Base-by-base conservation (phyloP, 192 early-diverging fungal genomes). In the Lobosporangium transversale region DNA sequence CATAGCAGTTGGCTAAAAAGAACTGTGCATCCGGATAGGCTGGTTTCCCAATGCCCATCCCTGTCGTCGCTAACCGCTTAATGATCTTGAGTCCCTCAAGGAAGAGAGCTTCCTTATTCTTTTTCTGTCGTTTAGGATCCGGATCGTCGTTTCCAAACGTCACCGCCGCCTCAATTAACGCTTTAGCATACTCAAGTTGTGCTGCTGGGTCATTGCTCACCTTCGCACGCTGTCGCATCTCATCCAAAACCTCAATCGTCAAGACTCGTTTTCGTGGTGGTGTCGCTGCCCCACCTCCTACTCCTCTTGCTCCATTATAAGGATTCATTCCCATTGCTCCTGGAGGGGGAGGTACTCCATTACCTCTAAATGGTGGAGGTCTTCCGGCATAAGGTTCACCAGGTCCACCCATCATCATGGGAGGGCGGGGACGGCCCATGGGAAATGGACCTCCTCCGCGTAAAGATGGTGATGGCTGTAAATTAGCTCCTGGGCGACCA, bases 21-120 rank as follows among this genome's bases (percentile, higher is more conserved):
- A 98, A 98, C 79, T 93, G 89, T 11, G 98, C 94, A 27, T 97
- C 97, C 7, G 97, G 85, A 33, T 90, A 92, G 5, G 91, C 87
- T 27, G 88, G 81, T 56, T 89, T 91, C 45, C 93, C 85, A 45
- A 88, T 81, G 31, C 87, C 87, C 5, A 84, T 86, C 27, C 88
- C 86, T 33, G 85, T 82, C 10, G 87, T 85, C 0, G 93, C 90
- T 20, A 98, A 80, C 67, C 92, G 93, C 62, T 97, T 97, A 30
- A 97, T 80, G 73, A 90, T 86, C 60, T 95, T 95, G 36, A 95
- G 82, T 0, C 91, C 95, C 80, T 99, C 96, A 4, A 79, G 71
- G 15, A 88, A 82, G 58, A 96, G 79, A 17, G 85, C 78, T 14
- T 95, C 91, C 69, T 91, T 92, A 47, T 87, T 85, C 68, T 90